Evolutionary conservation across 106 monocot genomes (phyloP), one percentile per base, ranked within the genome.

Genomic region (Allium sativum): DNA sequence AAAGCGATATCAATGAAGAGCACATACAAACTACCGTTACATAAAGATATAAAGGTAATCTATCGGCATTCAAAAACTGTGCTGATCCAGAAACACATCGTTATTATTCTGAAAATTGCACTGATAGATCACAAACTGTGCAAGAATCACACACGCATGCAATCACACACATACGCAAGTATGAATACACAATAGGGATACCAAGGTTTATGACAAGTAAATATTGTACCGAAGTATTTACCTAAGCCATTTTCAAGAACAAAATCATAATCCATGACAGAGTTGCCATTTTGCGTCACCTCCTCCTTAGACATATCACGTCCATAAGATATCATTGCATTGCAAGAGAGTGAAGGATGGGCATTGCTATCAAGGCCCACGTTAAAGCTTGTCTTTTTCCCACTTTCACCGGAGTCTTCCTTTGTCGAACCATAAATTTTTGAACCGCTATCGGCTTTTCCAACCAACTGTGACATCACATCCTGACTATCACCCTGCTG

Each of bases 401-500:
- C 80, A 68, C 96, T 98, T 81, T 88, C 96, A 69, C 71, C 80
- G 57, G 96, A 98, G 53, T 91, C 96, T 45, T 79, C 87, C 62
- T 98, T 98, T 8, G 77, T 78, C 48, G 87, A 91, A 40, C 91
- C 83, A 74, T 79, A 84, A 14, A 96, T 73, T 76, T 96, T 96
- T 64, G 95, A 90, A 42, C 90, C 90, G 72, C 95, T 96, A 53
- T 96, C 95, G 56, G 87, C 90, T 78, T 70, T 81, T 19, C 64
- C 80, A 18, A 81, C 62, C 12, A 91, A 87, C 19, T 70, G 77
- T 62, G 96, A 98, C 69, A 98, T 82, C 79, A 88, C 75, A 67
- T 98, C 91, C 67, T 98, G 96, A 65, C 87, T 98, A 69, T 98
- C 96, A 61, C 84, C 91, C 62, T 87, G 90, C 54, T 75, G 90